Evolutionary conservation across 331 rosid species (phyloP).

Genomic region (Erythrophleum ivorense): DNA sequence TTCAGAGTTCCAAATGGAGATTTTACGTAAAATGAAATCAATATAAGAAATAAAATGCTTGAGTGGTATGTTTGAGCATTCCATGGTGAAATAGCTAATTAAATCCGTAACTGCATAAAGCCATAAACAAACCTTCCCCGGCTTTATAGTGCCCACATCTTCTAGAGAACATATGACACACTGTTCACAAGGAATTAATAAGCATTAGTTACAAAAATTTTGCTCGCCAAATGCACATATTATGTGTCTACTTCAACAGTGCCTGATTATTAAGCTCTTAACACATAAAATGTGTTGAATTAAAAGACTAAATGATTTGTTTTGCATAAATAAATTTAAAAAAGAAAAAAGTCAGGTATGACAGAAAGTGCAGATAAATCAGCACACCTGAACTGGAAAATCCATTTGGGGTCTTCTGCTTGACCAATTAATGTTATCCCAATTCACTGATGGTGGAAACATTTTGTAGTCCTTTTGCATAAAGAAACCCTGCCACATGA

Average conservation of each 20-base stretch:
- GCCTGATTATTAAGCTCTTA: constrained; percentile 10
- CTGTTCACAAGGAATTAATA: constrained; percentile 59
- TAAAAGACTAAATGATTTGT: neutral
- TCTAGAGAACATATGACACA: constrained; percentile 87
- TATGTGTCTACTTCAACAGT: neutral
- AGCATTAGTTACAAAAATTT: constrained; percentile 30
- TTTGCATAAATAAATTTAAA: neutral
- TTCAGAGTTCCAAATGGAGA: constrained; percentile 14
- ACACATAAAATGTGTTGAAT: constrained; percentile 11
- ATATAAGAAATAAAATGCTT: constrained; percentile 16
- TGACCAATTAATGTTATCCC: constrained; percentile 93
- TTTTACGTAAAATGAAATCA: constrained; percentile 6
- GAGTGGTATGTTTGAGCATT: constrained; percentile 10
- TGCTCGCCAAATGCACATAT: neutral
- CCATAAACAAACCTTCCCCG: constrained; percentile 90
- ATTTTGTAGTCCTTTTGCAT: constrained; percentile 99
- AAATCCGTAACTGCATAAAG: constrained; percentile 11
- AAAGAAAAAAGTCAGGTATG: neutral
- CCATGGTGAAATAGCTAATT: constrained; percentile 13
- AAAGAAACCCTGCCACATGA: constrained; percentile 82
- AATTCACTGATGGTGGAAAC: constrained; percentile 94
- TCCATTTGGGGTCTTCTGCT: constrained; percentile 95
- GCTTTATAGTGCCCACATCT: constrained; percentile 75
- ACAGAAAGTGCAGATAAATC: constrained; percentile 25
- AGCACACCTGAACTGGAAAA: constrained; percentile 92